Percentiles rank a stretch among this genome's conserved stretches.
Conservation (phyloP, 2,329 filamentous ascomycete genomes). For the Diaporthe citrichinensis region DNA sequence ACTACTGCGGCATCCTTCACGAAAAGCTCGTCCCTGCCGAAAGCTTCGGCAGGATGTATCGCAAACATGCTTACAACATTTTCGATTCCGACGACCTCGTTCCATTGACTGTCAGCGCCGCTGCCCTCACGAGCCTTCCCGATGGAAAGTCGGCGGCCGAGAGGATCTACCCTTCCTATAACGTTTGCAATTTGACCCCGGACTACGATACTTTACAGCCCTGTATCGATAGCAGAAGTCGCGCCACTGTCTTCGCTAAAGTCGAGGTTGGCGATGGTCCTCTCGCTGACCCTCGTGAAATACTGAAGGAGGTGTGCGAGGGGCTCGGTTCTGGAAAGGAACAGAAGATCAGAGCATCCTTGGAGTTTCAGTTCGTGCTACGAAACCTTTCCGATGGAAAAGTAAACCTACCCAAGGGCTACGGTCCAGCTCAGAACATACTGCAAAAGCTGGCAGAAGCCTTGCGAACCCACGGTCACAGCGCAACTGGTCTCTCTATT, state of each 20-base stretch:
- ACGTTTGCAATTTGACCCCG: not conserved
- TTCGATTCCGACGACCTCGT: not conserved
- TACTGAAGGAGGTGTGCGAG: not conserved
- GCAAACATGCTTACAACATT: not conserved
- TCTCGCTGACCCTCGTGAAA: not conserved
- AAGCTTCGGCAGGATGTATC: not conserved
- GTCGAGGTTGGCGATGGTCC: not conserved
- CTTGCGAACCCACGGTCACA: not conserved
- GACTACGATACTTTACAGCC: not conserved
- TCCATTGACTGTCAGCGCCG: not conserved
- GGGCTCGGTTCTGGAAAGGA: no score
- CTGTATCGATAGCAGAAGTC: not conserved
- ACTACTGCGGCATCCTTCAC: not conserved
- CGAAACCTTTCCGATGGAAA: not conserved
- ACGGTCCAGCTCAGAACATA: not conserved
- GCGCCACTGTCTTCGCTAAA: not conserved
- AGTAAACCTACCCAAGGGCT: not conserved
- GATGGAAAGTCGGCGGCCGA: not conserved
- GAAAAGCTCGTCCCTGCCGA: not conserved
- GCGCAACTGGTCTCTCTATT: not conserved
- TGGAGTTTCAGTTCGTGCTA: slow-evolving; percentile 15
- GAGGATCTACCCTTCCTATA: not conserved
- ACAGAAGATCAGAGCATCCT: not conserved
- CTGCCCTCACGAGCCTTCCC: not conserved
- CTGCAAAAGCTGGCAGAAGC: not conserved